These are phyloP conservation scores for Kregervanrija fluxuum DNA, from an alignment of 805 yeast genomes.

Conservation along the genomic window DNA sequence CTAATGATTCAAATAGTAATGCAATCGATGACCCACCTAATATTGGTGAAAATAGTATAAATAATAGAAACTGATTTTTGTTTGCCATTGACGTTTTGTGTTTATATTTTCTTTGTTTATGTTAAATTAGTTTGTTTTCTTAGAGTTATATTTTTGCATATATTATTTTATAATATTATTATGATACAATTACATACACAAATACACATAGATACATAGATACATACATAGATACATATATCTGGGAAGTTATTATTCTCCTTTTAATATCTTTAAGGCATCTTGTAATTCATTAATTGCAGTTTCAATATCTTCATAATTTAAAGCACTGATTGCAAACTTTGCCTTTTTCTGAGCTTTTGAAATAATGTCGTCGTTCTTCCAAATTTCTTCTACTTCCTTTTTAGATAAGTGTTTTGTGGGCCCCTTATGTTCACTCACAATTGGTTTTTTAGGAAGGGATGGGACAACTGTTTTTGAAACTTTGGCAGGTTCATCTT, in stretches of 20 bases:
- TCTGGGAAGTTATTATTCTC: background rate
- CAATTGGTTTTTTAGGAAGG: background rate
- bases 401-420: constrained; percentile 20
- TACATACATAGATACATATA: background rate
- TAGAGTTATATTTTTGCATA: too few relatives aligned
- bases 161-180: too few relatives aligned
- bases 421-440: background rate
- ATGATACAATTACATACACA: too few relatives aligned
- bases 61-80: background rate
- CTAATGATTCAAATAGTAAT: too few relatives aligned
- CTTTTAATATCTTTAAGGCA: constrained; percentile 42
- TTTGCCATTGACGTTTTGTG: background rate
- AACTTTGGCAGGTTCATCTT: background rate
- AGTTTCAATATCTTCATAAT: constrained; percentile 65
- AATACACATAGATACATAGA: too few relatives aligned
- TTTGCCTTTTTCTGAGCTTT: constrained; percentile 63
- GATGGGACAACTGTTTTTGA: background rate
- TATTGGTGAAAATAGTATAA: background rate
- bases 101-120: background rate
- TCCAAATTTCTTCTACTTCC: constrained; percentile 43
- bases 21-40: too few relatives aligned
- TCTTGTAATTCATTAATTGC: constrained; percentile 53
- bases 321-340: constrained; percentile 72
- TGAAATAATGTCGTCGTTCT: constrained; percentile 47
- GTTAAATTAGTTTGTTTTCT: too few relatives aligned